phyloP scores from a whole-genome alignment of 2,329 filamentous ascomycete species.

The Cucurbitaria berberidis region DNA sequence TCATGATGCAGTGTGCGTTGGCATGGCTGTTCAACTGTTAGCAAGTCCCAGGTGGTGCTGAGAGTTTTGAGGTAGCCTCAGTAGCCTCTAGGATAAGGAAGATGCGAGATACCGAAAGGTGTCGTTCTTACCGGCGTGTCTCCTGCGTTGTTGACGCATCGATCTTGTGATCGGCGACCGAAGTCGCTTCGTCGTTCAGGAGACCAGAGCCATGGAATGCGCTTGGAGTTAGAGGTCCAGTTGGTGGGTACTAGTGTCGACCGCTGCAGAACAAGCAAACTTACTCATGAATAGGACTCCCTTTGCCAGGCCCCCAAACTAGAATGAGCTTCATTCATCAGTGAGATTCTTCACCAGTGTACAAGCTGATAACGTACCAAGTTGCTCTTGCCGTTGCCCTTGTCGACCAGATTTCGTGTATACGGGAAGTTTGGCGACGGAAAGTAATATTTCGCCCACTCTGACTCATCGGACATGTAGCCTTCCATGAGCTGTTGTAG shows the following conservation, averaged over 20 bases:
- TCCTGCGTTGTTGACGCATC: conserved; percentile 37
- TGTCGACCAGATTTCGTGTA: conserved; percentile 87
- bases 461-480: conserved; percentile 71
- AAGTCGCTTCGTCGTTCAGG: conserved; percentile 38
- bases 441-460: conserved; percentile 79
- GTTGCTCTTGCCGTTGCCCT: conserved; percentile 83
- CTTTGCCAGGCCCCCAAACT: conserved; percentile 86
- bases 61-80: neutral
- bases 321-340: conserved; percentile 70
- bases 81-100: neutral
- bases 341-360: neutral
- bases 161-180: conserved; percentile 35
- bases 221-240: neutral
- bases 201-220: conserved; percentile 19
- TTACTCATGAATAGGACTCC: conserved; percentile 81
- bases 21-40: conserved; percentile 47
- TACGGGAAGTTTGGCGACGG: conserved; percentile 74
- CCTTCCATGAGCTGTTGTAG: conserved; percentile 74
- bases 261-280: conserved; percentile 17
- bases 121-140: conserved; percentile 32
- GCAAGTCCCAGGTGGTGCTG: neutral
- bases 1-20: conserved; percentile 93
- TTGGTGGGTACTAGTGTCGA: conserved; percentile 21
- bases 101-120: conserved; percentile 4
- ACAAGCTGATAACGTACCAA: conserved; percentile 59